phyloP scores from a whole-genome alignment of 768 basidiomycete genomes.

The Leccinum longicurvipes region DNA sequence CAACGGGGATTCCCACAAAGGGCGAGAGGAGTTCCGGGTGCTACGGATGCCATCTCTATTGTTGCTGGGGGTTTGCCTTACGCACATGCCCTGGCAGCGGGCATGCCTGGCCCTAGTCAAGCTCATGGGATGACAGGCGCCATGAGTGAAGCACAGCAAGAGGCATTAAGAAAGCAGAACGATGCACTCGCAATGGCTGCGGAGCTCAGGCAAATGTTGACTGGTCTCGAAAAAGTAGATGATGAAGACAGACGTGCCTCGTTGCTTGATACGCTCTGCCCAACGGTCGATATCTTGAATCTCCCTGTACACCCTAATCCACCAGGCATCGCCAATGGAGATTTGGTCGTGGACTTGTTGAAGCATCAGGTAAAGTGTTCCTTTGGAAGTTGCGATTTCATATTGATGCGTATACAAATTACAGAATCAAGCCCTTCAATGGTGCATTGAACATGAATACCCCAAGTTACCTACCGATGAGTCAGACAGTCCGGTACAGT shows the following conservation, averaged over 20 bases:
- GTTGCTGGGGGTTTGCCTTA: slow-evolving; percentile 16
- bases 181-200: slow-evolving; percentile 56
- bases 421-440: slow-evolving; percentile 79
- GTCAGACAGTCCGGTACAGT: slow-evolving; percentile 76
- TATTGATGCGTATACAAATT: background rate
- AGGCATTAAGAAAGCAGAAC: slow-evolving; percentile 27
- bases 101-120: slow-evolving; percentile 22
- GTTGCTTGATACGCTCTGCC: slow-evolving; percentile 66
- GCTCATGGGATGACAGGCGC: slow-evolving; percentile 3
- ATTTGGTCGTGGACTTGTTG: slow-evolving; percentile 68
- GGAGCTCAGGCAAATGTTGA: slow-evolving; percentile 65
- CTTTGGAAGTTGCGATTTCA: background rate
- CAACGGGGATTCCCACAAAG: slow-evolving; percentile 51
- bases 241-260: slow-evolving; percentile 71
- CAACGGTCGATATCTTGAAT: slow-evolving; percentile 65
- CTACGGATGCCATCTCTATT: slow-evolving; percentile 1
- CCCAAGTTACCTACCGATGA: slow-evolving; percentile 68
- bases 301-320: slow-evolving; percentile 71
- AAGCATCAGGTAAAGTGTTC: slow-evolving; percentile 66
- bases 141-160: slow-evolving; percentile 36
- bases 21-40: slow-evolving; percentile 8
- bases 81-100: slow-evolving; percentile 17
- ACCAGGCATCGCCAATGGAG: slow-evolving; percentile 63
- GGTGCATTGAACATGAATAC: slow-evolving; percentile 82
- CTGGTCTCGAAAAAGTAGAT: slow-evolving; percentile 69